Percentiles rank a stretch among this genome's conserved stretches.
Evolutionary conservation across 2,329 filamentous ascomycete genomes (phyloP).

Genomic region (Exophiala alcalophila): DNA sequence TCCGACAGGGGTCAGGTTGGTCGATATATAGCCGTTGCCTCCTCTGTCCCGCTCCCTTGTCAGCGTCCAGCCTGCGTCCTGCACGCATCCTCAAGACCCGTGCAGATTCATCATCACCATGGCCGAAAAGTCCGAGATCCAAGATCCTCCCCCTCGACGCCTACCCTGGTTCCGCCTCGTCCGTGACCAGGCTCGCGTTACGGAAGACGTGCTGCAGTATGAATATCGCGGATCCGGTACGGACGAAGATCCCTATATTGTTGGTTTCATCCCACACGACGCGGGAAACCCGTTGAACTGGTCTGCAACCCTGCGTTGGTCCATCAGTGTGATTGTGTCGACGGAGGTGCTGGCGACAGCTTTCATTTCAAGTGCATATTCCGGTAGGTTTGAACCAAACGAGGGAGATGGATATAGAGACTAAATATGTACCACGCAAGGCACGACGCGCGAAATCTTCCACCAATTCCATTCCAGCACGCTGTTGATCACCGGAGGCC

Average conservation of each 20-base stretch:
- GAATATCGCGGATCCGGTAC: constrained; percentile 62
- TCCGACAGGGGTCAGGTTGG: too few species aligned
- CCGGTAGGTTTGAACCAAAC: too few species aligned
- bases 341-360: constrained; percentile 66
- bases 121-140: constrained; percentile 19
- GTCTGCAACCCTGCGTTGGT: constrained; percentile 60
- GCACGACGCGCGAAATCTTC: constrained; percentile 47
- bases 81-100: too few species aligned
- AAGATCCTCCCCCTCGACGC: constrained; percentile 10
- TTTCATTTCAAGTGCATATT: constrained; percentile 67
- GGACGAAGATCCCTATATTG: constrained; percentile 62
- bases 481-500: constrained; percentile 55
- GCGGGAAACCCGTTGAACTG: constrained; percentile 65
- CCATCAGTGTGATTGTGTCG: constrained; percentile 61
- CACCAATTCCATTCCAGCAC: constrained; percentile 49
- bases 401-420: too few species aligned
- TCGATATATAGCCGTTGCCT: too few species aligned
- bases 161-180: constrained; percentile 51
- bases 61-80: too few species aligned
- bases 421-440: too few species aligned
- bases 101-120: too few species aligned
- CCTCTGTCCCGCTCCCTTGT: too few species aligned
- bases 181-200: constrained; percentile 58
- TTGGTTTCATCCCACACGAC: constrained; percentile 66
- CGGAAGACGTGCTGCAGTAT: constrained; percentile 55